Base-by-base conservation (phyloP, 345 rosid genomes). In the Geranium rotundifolium region DNA sequence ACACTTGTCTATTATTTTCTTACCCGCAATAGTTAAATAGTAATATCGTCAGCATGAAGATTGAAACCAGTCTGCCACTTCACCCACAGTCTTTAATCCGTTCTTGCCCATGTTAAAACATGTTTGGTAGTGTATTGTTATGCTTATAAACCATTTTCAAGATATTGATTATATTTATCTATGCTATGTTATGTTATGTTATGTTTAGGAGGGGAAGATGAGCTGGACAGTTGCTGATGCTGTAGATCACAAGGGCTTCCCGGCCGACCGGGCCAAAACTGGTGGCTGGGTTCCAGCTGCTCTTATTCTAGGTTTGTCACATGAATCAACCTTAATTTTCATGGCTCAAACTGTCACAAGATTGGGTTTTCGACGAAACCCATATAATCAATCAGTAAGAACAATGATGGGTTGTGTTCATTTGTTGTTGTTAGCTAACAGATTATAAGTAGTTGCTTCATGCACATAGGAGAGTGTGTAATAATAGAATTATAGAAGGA, bases 231-330 rank as follows among this genome's bases (percentile, higher is more conserved):
- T 79, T 61, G 72, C 72, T 7, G 88, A 85, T 73, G 84, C 86
- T 5, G 73, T 83, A 49, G 83, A 83, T 68, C 68, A 76, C 73
- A 64, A 70, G 65, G 88, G 83, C 52, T 76, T 67, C 31, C 86
- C 86, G 7, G 86, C 86, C 9, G 85, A 85, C 65, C 73, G 67
- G 65, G 60, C 84, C n/a, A 85, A 77, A 69, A 85, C 91, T 17
- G 88, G 91, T 34, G 88, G 88, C 62, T 85, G 91, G 91, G 67
- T 76, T 30, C 82, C 86, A 2, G 91, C 88, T 50, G 82, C 86
- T 8, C 84, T 85, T 50, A 66, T 79, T 68, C 79, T 85, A 49
- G 91, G 91, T 85, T 31, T 62, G 1, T 63, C 59, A 6, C 17
- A 2, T 12, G 13, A 46, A 7, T 9, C 52, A 10, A 46, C 52